Conservation (phyloP, 345 rosid genomes). For the Heritiera fomes region DNA sequence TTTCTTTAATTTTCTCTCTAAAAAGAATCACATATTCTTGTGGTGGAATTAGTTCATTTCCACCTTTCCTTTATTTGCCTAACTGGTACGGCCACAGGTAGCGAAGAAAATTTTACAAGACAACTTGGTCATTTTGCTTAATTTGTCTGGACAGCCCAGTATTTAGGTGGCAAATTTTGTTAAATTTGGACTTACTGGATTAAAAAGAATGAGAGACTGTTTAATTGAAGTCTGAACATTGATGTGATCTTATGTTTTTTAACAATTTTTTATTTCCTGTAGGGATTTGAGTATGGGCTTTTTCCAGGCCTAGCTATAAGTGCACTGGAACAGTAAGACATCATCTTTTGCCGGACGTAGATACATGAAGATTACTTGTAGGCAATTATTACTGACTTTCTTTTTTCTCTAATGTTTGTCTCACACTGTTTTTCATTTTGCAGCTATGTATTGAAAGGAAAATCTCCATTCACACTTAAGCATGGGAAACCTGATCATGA, state of each 20-base stretch:
- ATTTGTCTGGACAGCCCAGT: background rate
- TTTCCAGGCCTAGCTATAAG: slow-evolving; percentile 82
- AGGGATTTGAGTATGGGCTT: slow-evolving; percentile 91
- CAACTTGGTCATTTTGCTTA: slow-evolving; percentile 1
- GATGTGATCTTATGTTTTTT: slow-evolving; percentile 23
- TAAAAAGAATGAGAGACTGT: background rate
- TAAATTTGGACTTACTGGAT: background rate
- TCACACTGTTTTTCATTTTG: slow-evolving; percentile 26
- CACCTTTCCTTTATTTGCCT: background rate
- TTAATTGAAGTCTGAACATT: slow-evolving; percentile 4
- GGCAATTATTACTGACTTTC: slow-evolving; percentile 1
- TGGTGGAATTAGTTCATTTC: background rate
- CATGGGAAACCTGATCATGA: slow-evolving; percentile 92
- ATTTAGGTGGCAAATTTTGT: background rate
- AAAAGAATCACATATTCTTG: background rate
- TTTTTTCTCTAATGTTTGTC: slow-evolving; percentile 8
- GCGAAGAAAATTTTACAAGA: slow-evolving; percentile 9
- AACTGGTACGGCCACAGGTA: background rate
- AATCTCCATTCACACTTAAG: slow-evolving; percentile 67
- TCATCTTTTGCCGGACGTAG: slow-evolving; percentile 15
- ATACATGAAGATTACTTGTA: background rate
- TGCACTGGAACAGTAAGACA: slow-evolving; percentile 78
- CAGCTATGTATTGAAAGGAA: slow-evolving; percentile 86
- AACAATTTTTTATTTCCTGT: slow-evolving; percentile 23
- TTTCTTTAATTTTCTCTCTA: background rate